Base-by-base conservation (phyloP, 2,329 filamentous ascomycete genomes). In the Hypomyces rosellus region DNA sequence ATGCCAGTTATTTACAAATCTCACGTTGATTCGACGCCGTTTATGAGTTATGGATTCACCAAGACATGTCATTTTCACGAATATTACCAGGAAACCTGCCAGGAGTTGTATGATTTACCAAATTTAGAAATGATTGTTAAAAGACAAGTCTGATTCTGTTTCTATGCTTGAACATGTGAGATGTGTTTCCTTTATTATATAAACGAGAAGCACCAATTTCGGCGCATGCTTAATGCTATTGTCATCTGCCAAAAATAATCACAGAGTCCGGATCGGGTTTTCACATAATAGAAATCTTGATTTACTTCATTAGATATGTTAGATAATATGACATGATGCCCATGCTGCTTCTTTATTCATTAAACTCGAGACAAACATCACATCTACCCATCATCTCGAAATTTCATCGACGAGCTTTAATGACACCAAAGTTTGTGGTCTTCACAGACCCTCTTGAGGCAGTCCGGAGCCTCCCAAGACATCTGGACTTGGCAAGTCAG, bases 361-460 rank as follows among this genome's bases (percentile, higher is more conserved):
- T 30, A 30, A 30, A 30, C 25, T 30, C 25, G 25, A 30, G 25
- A 30, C 8, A 4, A 30, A 30, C 6, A 30, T 30, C 6, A 8
- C 6, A 30, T 30, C 69, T 62, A 47, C 67, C 65, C 48, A 67
- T 64, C 56, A 89, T 77, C 64, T 86, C 77, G 69, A 63, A 30
- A 58, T 59, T 46, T 73, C 73, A 42, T 60, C 64, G 5, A 74
- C 84, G 46, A 85, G 85, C 50, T 89, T 89, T 65, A 70, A 77
- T 55, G 74, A 87, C 55, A 84, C 84, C 15, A 63, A 73, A 2
- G 71, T 74, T 18, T 89, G 90, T 65, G 85, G 89, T 62, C 65
- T 75, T 37, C 73, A 89, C 63, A 78, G 86, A 89, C 64, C 76
- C 80, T 1, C 57, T 72, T 1, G 73, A 75, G 50, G 79, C 81